Conservation (phyloP, 352 stramenopile genomes). For the Phytophthora sojae region DNA sequence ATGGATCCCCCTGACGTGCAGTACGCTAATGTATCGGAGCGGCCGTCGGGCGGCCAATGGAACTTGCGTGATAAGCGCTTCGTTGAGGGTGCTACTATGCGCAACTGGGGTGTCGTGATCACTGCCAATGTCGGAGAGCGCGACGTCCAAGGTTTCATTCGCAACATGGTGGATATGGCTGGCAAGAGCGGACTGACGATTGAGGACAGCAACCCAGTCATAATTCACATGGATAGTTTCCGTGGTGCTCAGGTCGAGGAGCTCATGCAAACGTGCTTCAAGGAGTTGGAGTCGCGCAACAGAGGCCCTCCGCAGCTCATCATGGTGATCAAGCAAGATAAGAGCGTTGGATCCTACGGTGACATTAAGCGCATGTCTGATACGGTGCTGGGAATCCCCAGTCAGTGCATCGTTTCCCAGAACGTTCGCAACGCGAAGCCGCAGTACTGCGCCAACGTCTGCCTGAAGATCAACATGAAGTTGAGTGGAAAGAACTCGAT, state of each 20-base stretch:
- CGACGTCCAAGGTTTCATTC: conserved; percentile 57
- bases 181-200: conserved; percentile 51
- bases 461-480: conserved; percentile 84
- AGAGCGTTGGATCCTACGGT: conserved; percentile 52
- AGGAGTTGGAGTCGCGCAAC: conserved; percentile 49
- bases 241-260: conserved; percentile 58
- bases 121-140: conserved; percentile 42
- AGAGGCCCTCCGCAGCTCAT: conserved; percentile 56
- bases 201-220: conserved; percentile 43
- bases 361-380: conserved; percentile 85
- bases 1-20: conserved; percentile 71
- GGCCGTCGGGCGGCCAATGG: conserved; percentile 69
- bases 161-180: conserved; percentile 44
- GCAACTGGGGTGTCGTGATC: conserved; percentile 71
- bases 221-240: conserved; percentile 50
- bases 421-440: conserved; percentile 52
- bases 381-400: conserved; percentile 69
- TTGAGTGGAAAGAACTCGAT: conserved; percentile 74
- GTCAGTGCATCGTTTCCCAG: conserved; percentile 70
- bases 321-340: conserved; percentile 65
- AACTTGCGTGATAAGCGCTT: conserved; percentile 83
- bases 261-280: conserved; percentile 65
- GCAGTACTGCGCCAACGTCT: conserved; percentile 76
- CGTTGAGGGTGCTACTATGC: conserved; percentile 53
- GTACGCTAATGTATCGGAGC: conserved; percentile 67